These are phyloP conservation scores for Eustoma russellianum DNA, from an alignment of 257 asterid genomes.

Conservation along the genomic window DNA sequence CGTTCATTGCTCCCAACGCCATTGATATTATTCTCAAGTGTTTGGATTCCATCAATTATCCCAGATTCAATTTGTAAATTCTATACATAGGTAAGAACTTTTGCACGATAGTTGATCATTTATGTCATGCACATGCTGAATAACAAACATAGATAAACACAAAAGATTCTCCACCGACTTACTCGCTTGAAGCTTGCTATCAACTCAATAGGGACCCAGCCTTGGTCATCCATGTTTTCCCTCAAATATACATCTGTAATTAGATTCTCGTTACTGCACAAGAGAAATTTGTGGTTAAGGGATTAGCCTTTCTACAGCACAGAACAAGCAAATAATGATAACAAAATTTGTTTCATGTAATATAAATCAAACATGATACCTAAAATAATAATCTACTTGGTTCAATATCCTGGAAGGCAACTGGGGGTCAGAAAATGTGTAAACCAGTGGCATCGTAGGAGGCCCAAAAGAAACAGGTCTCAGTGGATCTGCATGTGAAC, in stretches of 20 bases:
- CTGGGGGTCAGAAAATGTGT: conserved; percentile 41
- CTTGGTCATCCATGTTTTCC: conserved; percentile 57
- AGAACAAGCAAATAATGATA: neutral
- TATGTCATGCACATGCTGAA: neutral
- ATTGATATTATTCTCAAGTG: too few species aligned
- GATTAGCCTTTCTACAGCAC: neutral
- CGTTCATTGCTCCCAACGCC: too few species aligned
- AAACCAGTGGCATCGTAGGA: conserved; percentile 30
- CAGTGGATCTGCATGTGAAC: conserved; percentile 43
- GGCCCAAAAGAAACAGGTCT: conserved; percentile 41
- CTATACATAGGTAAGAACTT: too few species aligned
- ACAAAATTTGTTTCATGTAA: neutral
- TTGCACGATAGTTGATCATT: too few species aligned
- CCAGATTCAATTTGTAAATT: too few species aligned
- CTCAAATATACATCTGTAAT: conserved; percentile 53
- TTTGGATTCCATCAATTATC: too few species aligned
- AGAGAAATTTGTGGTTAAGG: neutral
- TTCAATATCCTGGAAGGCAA: conserved; percentile 40
- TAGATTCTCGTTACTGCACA: conserved; percentile 55
- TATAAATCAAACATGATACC: conserved; percentile 24
- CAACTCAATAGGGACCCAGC: conserved; percentile 57
- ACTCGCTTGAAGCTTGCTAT: conserved; percentile 69
- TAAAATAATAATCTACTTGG: conserved; percentile 72
- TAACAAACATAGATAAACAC: neutral
- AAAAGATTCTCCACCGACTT: conserved; percentile 9